Conservation (phyloP, 192 early-diverging fungal genomes). For the Coemansia brasiliensis region DNA sequence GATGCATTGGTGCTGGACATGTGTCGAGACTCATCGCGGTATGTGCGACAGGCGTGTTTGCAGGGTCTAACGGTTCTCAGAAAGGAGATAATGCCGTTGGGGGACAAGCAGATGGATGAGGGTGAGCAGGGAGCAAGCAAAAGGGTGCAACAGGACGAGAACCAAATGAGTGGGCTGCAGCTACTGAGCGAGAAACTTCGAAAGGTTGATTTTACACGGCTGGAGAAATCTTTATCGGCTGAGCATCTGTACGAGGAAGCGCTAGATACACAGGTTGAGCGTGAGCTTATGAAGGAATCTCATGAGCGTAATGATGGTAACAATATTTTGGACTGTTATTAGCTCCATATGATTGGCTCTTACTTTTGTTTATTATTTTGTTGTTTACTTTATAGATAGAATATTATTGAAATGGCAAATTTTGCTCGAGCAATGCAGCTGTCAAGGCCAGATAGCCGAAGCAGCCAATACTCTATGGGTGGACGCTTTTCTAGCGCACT, state of each 20-base stretch:
- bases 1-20: conserved; percentile 37
- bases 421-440: background rate
- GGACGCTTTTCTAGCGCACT: conserved; percentile 37
- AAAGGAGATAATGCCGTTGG: background rate
- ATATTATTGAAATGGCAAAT: background rate
- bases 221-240: conserved; percentile 29
- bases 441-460: conserved; percentile 26
- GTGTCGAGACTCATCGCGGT: conserved; percentile 50
- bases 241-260: conserved; percentile 55
- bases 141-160: conserved; percentile 1
- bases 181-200: conserved; percentile 19
- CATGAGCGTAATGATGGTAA: conserved; percentile 44
- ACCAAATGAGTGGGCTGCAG: background rate
- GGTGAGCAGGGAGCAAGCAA: background rate
- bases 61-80: conserved; percentile 22
- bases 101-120: background rate
- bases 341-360: background rate
- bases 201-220: conserved; percentile 25
- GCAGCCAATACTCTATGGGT: conserved; percentile 9
- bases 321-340: conserved; percentile 54
- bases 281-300: conserved; percentile 40
- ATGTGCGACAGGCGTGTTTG: conserved; percentile 38
- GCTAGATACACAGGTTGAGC: conserved; percentile 42
- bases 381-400: no score
- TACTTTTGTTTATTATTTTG: background rate